Evolutionary conservation across 1,284 basidiomycete genomes (phyloP).

Genomic region (Malassezia brasiliensis): DNA sequence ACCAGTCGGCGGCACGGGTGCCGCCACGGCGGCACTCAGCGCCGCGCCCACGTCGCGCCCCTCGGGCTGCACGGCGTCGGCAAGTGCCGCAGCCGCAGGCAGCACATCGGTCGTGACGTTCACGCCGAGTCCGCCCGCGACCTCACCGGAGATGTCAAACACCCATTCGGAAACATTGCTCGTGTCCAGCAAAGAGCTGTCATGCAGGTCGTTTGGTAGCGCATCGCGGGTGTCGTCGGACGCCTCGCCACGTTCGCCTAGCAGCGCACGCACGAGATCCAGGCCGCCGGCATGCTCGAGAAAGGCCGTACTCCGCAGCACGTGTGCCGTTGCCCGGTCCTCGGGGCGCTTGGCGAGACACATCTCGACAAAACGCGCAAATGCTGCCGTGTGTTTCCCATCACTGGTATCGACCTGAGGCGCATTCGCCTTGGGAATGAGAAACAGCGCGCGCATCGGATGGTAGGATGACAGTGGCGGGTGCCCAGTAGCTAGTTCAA

Average conservation of each 20-base stretch:
- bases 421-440: constrained; percentile 61
- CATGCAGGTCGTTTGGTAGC: not conserved
- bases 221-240: not conserved
- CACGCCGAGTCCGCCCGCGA: not conserved
- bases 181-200: constrained; percentile 7
- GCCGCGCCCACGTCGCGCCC: not conserved
- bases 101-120: not conserved
- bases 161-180: constrained; percentile 12
- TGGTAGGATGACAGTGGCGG: constrained; percentile 52
- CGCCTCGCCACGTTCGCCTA: not conserved
- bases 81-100: not conserved
- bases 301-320: constrained; percentile 83
- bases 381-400: constrained; percentile 61
- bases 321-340: constrained; percentile 78
- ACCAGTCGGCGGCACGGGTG: not conserved
- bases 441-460: constrained; percentile 51
- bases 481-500: constrained; percentile 51
- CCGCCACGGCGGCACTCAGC: not conserved
- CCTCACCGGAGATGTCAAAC: constrained; percentile 11
- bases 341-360: constrained; percentile 88
- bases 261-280: constrained; percentile 37
- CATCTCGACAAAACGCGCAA: constrained; percentile 81
- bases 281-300: constrained; percentile 59
- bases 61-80: constrained; percentile 12
- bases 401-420: constrained; percentile 70